Evolutionary conservation across 2,329 filamentous ascomycete genomes (phyloP).

Genomic region (Sclerotinia spermophila): DNA sequence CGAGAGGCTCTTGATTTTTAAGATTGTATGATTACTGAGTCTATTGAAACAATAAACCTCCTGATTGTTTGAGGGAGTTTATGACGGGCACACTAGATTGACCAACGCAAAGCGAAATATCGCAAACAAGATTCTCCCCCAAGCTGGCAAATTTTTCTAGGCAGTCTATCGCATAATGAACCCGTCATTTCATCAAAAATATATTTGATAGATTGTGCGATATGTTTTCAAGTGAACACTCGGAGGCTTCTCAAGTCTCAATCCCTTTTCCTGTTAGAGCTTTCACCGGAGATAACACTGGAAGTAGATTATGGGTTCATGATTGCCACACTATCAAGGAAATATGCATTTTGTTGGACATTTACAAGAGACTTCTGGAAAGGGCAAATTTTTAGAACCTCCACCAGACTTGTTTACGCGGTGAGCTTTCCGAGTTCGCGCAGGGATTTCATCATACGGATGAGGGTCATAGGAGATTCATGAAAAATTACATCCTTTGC

Average conservation of each 20-base stretch:
- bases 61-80: not conserved
- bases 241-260: not conserved
- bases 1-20: not conserved
- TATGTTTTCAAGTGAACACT: not conserved
- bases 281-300: not conserved
- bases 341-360: not conserved
- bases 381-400: not conserved
- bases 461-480: not conserved
- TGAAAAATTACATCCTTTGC: not conserved
- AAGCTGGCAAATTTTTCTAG: not conserved
- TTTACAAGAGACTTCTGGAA: not conserved
- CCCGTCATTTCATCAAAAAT: not conserved
- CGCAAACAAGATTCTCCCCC: not conserved
- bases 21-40: not conserved
- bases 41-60: not conserved
- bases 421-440: not conserved
- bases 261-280: not conserved
- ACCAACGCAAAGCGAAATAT: not conserved
- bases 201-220: not conserved
- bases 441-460: not conserved
- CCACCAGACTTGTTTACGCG: not conserved
- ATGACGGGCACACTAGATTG: not conserved
- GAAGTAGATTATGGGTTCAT: not conserved
- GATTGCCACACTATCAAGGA: not conserved
- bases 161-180: not conserved